Evolutionary conservation across 352 stramenopile species (phyloP), one percentile per base, ranked within the genome.

Genomic region (Thalassiosira hispida): DNA sequence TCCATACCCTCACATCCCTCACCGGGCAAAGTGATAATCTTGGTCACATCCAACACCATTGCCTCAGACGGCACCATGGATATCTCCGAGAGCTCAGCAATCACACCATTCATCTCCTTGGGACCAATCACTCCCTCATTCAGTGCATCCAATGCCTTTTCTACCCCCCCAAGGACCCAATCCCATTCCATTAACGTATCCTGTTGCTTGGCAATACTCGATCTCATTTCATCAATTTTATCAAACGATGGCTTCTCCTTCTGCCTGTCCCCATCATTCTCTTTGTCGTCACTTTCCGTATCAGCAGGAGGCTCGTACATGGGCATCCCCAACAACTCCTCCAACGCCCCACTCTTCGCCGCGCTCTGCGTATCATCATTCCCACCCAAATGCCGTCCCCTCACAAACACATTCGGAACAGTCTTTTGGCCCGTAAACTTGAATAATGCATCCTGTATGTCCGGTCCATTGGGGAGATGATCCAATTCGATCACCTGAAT

Each of bases 361-460:
- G 31, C 52, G 42, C 85, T 84, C 72, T 96, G 90, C 0, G 95
- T 97, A 55, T 98, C 94, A 83, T 98, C 96, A 77, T 96, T 95
- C 49, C 97, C 97, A 61, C 97, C 97, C 57, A 98, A 93, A 81
- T 95, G 96, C 77, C 98, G 95, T 68, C 95, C 95, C 65, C 95
- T 95, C 67, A 99, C 96, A 84, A 99, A 99, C 56, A 99, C 96
- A 82, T 99, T 99, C 3, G 97, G 97, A 53, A 99, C 97, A 14
- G 96, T 98, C 49, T 93, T 93, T 79, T 97, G 96, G 74, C 74
- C 95, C 23, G 96, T 98, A 62, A 98, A 88, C 31, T 94, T 81
- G 59, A 95, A 92, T 29, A 99, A 87, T 63, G 95, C 96, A 46
- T 92, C 86, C 84, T 98, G 95, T 66, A 98, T 96, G 11, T 90